Percentiles rank a stretch among this genome's conserved stretches.
These are phyloP conservation scores for Beauveria varroae DNA, from an alignment of 2,329 filamentous ascomycete genomes.

Conservation along the genomic window DNA sequence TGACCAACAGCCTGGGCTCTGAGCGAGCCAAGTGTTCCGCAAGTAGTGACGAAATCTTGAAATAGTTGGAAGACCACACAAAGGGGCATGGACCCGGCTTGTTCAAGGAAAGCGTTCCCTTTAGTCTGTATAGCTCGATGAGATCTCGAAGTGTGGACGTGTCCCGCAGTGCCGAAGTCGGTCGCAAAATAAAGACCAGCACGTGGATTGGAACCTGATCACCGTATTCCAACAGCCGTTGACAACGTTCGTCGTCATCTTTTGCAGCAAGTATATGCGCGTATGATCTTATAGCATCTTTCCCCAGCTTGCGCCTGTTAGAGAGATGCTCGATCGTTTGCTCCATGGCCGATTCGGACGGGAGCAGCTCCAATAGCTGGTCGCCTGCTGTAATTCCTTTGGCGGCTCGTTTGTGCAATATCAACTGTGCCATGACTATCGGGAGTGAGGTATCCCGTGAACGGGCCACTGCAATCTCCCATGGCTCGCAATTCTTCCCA, in stretches of 20 bases:
- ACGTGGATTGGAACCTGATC: constrained; percentile 19
- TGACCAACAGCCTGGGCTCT: constrained; percentile 26
- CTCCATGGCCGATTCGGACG: constrained; percentile 18
- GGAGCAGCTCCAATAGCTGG: constrained; percentile 19
- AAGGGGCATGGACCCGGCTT: constrained; percentile 7
- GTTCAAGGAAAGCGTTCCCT: neutral
- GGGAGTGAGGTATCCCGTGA: neutral
- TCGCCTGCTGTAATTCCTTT: neutral
- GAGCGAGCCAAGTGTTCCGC: constrained; percentile 24
- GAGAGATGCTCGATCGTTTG: constrained; percentile 15
- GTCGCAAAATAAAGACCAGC: constrained; percentile 24
- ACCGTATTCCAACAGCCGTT: constrained; percentile 21
- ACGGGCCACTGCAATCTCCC: neutral
- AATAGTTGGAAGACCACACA: constrained; percentile 17
- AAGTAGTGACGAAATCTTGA: constrained; percentile 21
- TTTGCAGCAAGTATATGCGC: constrained; percentile 22
- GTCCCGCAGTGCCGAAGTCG: constrained; percentile 18
- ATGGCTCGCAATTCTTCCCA: neutral
- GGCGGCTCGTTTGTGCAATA: neutral
- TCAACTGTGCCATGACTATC: neutral
- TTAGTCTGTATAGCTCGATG: constrained; percentile 19
- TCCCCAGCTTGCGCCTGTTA: constrained; percentile 16
- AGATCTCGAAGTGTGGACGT: constrained; percentile 19
- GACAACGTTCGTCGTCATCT: constrained; percentile 25
- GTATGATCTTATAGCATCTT: constrained; percentile 19